Percentiles rank a stretch among this genome's conserved stretches.
phyloP scores from a whole-genome alignment of 768 basidiomycete species.

The Hydnum rufescens region DNA sequence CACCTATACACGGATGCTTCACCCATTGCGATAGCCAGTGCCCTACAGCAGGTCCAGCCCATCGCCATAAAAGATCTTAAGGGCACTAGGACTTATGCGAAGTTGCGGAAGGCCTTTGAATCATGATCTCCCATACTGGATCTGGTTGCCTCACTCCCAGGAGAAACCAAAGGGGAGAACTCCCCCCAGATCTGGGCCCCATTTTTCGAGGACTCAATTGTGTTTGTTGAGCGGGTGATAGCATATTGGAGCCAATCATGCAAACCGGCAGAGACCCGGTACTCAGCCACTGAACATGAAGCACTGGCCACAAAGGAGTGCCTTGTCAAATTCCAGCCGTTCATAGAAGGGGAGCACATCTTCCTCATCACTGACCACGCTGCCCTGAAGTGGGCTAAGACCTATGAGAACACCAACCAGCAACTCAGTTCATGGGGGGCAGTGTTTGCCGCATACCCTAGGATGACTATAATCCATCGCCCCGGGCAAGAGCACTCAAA shows the following conservation, averaged over 20 bases:
- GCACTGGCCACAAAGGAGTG: conserved; percentile 23
- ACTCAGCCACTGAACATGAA: conserved; percentile 23
- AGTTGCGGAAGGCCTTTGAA: conserved; percentile 9
- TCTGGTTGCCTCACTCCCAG: conserved; percentile 7
- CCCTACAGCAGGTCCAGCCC: conserved; percentile 16
- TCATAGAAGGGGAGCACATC: conserved; percentile 20
- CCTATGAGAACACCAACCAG: conserved; percentile 22
- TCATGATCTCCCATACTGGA: conserved; percentile 7
- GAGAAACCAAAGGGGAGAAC: conserved; percentile 15
- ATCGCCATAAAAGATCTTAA: conserved; percentile 12
- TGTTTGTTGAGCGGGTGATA: conserved; percentile 19
- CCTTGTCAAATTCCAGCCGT: conserved; percentile 21
- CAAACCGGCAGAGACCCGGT: conserved; percentile 20
- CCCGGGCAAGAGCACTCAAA: conserved; percentile 23
- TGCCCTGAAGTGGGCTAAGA: conserved; percentile 21
- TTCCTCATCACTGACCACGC: conserved; percentile 13
- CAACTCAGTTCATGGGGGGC: conserved; percentile 18
- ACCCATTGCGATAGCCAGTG: conserved; percentile 17
- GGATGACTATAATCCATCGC: conserved; percentile 21
- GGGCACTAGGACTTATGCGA: conserved; percentile 14
- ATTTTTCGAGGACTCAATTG: conserved; percentile 18
- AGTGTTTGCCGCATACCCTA: conserved; percentile 16
- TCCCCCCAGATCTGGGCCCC: conserved; percentile 14
- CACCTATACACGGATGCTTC: conserved; percentile 21
- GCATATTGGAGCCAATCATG: conserved; percentile 18